phyloP scores from a whole-genome alignment of 164 flowering plant genomes.

The Nymphaea thermarum region DNA sequence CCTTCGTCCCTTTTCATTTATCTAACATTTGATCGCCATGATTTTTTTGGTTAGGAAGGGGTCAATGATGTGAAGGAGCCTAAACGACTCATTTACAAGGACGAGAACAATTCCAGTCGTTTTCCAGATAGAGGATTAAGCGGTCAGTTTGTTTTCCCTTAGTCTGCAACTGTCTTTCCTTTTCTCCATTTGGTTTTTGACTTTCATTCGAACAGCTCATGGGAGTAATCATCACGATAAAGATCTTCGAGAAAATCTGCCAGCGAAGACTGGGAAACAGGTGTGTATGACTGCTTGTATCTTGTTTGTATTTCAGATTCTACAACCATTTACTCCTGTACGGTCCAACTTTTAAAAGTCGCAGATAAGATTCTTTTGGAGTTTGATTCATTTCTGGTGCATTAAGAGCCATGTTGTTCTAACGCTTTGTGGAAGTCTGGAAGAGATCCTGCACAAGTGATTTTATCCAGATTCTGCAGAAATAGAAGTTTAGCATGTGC shows the following conservation, averaged over 20 bases:
- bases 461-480: too few species aligned
- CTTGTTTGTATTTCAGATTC: neutral
- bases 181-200: neutral
- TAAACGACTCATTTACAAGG: neutral
- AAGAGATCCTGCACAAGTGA: too few species aligned
- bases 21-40: neutral
- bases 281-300: neutral
- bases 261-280: neutral
- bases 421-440: too few species aligned
- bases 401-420: neutral
- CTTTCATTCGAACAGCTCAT: neutral
- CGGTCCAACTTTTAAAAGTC: neutral
- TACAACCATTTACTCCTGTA: neutral
- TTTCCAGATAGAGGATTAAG: neutral
- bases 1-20: neutral
- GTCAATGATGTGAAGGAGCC: neutral
- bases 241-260: neutral
- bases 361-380: neutral
- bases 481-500: too few species aligned
- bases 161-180: neutral
- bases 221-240: neutral
- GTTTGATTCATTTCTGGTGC: neutral
- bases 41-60: neutral
- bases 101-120: neutral
- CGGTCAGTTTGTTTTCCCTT: neutral